Percentiles rank a stretch among this genome's conserved stretches.
phyloP scores from a whole-genome alignment of 2,329 filamentous ascomycete species.

The Juglanconis sp. region DNA sequence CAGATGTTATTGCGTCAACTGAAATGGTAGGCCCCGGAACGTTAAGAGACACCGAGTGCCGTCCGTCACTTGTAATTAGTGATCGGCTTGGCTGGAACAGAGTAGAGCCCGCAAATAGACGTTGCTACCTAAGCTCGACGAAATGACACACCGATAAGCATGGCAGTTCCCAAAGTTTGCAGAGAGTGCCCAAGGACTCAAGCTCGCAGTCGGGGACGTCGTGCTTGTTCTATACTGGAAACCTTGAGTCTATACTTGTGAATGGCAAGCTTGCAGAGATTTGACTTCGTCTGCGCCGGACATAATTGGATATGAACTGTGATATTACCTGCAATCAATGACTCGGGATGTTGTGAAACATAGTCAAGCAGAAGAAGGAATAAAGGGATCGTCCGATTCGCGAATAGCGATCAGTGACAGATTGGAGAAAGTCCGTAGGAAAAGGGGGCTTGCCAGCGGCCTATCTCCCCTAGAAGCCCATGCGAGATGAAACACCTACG shows the following conservation, averaged over 20 bases:
- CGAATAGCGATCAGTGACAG: constrained; percentile 2
- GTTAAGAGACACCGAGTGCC: constrained; percentile 11
- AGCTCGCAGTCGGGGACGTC: neutral
- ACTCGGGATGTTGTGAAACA: constrained; percentile 14
- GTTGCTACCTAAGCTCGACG: no score
- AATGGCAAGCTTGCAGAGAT: neutral
- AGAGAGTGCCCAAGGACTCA: no score
- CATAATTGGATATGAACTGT: neutral
- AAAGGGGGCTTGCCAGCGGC: neutral
- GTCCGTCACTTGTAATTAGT: constrained; percentile 2
- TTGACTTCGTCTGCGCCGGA: neutral
- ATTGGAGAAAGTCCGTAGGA: constrained; percentile 4
- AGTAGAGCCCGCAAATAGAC: neutral
- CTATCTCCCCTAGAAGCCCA: constrained; percentile 1
- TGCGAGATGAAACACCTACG: constrained; percentile 16
- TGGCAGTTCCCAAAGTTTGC: no score
- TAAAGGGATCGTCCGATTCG: neutral
- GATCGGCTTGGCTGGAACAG: constrained; percentile 5
- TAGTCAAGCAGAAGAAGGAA: constrained; percentile 2
- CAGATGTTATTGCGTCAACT: constrained; percentile 15
- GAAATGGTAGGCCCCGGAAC: neutral
- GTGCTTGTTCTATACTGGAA: neutral
- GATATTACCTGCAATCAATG: constrained; percentile 10
- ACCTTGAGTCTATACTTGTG: neutral
- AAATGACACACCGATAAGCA: no score